phyloP scores from a whole-genome alignment of 352 stramenopile genomes.

The Phytophthora meadii region DNA sequence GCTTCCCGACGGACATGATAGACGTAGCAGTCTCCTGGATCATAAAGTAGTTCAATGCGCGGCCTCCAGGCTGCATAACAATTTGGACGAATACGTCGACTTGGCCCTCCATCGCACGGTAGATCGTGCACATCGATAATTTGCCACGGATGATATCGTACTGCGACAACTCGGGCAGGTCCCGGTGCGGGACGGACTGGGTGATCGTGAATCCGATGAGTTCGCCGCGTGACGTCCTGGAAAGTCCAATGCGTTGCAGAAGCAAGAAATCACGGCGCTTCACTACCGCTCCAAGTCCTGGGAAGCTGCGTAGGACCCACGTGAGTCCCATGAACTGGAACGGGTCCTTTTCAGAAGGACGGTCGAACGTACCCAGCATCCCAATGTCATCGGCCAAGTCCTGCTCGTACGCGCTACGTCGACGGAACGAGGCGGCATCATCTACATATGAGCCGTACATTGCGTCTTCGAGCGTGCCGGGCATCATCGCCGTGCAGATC shows the following conservation, averaged over 20 bases:
- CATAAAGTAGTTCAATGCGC: conserved; percentile 41
- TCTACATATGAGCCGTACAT: conserved; percentile 60
- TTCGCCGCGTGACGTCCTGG: conserved; percentile 51
- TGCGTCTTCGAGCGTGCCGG: conserved; percentile 60
- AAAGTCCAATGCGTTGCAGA: conserved; percentile 38
- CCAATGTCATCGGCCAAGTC: conserved; percentile 50
- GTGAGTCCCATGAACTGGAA: conserved; percentile 58
- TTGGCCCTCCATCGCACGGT: conserved; percentile 45
- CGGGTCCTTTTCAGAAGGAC: conserved; percentile 44
- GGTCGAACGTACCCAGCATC: conserved; percentile 47
- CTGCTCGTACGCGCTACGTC: conserved; percentile 38
- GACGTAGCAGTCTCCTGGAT: conserved; percentile 37
- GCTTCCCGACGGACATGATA: conserved; percentile 41
- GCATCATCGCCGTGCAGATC: conserved; percentile 43
- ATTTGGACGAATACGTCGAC: conserved; percentile 59
- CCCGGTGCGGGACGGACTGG: conserved; percentile 57
- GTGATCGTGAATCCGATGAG: conserved; percentile 44
- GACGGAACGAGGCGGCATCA: conserved; percentile 47
- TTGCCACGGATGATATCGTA: conserved; percentile 49
- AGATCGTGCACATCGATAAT: conserved; percentile 52
- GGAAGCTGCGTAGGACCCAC: conserved; percentile 56
- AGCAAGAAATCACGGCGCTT: conserved; percentile 50
- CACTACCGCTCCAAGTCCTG: conserved; percentile 36
- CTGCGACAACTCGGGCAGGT: conserved; percentile 49
- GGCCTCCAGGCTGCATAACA: conserved; percentile 48